Base-by-base conservation (phyloP, 2,329 filamentous ascomycete genomes). In the Monilinia polystroma region DNA sequence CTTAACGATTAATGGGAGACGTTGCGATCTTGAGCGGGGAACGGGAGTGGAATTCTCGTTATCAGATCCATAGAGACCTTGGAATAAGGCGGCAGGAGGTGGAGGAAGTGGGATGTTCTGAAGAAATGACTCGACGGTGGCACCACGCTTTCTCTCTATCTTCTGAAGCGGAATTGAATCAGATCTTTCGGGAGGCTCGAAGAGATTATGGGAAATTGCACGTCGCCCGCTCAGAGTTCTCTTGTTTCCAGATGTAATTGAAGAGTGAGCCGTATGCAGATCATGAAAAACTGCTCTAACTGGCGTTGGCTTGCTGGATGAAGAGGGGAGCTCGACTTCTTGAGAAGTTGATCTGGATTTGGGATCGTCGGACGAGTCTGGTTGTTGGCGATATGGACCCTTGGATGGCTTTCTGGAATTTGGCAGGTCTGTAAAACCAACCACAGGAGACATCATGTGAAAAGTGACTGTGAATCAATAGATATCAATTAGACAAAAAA, bases 281-380 rank as follows among this genome's bases (percentile, higher is more conserved):
- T 76, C 74, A 60, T 74, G 26, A 51, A 75, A 76, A 4, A 75
- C 70, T 47, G 72, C 68, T 43, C 69, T 69, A 11, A 68, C 60
- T 20, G 72, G 72, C 6, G 71, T 68, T 35, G 64, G 66, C 41
- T 71, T 72, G 29, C 60, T 62, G 26, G 41, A 45, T 7, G 47
- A 41, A 26, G 56, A 54, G 53, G 56, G 23, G 6, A 18, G 14
- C 20, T 66, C 41, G 14, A 7, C 49, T 18, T 66, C 64, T 26
- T 62, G 64, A 35, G 64, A 66, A 4, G 56, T 54, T 53, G 56
- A 66, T 38, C 64, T 60, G 26, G 64, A 54, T 66, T n/a, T 66
- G 4, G 38, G 56, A 18, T 62, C 29, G 6, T 53, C 38, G 20
- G 55, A 62, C 7, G 49, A 62, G 29, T 32, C 38, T 32, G 26